Conservation (phyloP, 179 eudicot species). For the Amaranthus tricolor region DNA sequence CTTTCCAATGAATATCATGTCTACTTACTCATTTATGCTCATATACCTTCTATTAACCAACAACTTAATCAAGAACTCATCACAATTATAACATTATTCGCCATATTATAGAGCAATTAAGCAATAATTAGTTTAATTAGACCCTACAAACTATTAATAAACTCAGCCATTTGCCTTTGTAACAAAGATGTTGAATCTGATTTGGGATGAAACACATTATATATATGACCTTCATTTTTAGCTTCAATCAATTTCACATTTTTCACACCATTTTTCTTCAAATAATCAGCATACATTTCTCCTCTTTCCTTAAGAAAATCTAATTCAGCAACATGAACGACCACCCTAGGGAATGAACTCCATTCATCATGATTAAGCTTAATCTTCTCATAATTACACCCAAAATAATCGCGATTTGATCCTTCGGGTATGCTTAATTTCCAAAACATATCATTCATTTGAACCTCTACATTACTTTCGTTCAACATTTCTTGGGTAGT, state of each 20-base stretch:
- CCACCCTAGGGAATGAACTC: conserved; percentile 43
- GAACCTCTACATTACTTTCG: conserved; percentile 35
- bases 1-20: too few relatives aligned
- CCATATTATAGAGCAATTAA: too few relatives aligned
- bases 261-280: conserved; percentile 40
- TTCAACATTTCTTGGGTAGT: conserved; percentile 37
- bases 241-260: conserved; percentile 47
- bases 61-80: too few relatives aligned
- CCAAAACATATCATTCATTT: conserved; percentile 72
- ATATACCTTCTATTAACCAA: too few relatives aligned
- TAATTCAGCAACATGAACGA: conserved; percentile 49
- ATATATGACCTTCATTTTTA: conserved; percentile 48
- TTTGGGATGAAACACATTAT: conserved; percentile 57
- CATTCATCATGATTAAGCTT: conserved; percentile 36
- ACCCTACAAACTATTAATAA: conserved; percentile 32
- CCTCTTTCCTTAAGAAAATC: conserved; percentile 72
- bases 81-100: too few relatives aligned
- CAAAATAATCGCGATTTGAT: conserved; percentile 49
- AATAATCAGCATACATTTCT: conserved; percentile 49
- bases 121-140: too few relatives aligned
- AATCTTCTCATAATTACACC: conserved; percentile 50
- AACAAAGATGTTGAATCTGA: conserved; percentile 54
- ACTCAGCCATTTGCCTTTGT: conserved; percentile 50
- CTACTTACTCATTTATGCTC: too few relatives aligned
- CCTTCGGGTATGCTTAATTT: conserved; percentile 54